These are phyloP conservation scores for Fomitopsis palustris DNA, from an alignment of 1,284 basidiomycete genomes.

Conservation along the genomic window DNA sequence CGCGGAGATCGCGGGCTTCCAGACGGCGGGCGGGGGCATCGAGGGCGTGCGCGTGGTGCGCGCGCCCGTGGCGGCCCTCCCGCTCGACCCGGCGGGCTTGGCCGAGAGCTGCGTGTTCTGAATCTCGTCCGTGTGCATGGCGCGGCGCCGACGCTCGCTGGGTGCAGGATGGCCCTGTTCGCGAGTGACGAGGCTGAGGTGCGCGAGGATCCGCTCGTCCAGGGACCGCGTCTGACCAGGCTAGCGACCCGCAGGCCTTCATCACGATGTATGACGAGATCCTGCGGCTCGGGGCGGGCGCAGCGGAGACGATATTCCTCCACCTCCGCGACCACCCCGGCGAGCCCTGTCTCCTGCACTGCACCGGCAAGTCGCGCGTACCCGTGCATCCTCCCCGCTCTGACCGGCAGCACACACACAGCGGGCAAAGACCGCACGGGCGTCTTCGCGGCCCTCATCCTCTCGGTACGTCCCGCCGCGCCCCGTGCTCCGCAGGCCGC, in stretches of 20 bases:
- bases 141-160: too few species aligned
- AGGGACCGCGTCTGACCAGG: too few species aligned
- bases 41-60: conserved; percentile 31
- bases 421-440: conserved; percentile 47
- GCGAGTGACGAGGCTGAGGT: conserved; percentile 29
- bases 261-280: conserved; percentile 31
- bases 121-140: background rate
- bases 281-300: conserved; percentile 29
- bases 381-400: background rate
- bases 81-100: conserved; percentile 30
- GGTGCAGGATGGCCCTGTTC: conserved; percentile 23
- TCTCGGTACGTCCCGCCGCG: conserved; percentile 21
- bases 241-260: conserved; percentile 28
- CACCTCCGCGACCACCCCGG: conserved; percentile 37
- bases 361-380: conserved; percentile 31
- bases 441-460: conserved; percentile 34
- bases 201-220: too few species aligned
- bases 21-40: conserved; percentile 27
- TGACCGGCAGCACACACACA: conserved; percentile 29
- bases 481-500: background rate
- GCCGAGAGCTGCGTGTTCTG: conserved; percentile 16
- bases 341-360: conserved; percentile 39
- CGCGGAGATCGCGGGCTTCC: conserved; percentile 32
- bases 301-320: conserved; percentile 32
- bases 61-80: conserved; percentile 25